A percentile compares a stretch with the other conserved stretches of the same genome.
Conservation (phyloP, 1,284 basidiomycete genomes). For the Cutaneotrichosporon cavernicola region DNA sequence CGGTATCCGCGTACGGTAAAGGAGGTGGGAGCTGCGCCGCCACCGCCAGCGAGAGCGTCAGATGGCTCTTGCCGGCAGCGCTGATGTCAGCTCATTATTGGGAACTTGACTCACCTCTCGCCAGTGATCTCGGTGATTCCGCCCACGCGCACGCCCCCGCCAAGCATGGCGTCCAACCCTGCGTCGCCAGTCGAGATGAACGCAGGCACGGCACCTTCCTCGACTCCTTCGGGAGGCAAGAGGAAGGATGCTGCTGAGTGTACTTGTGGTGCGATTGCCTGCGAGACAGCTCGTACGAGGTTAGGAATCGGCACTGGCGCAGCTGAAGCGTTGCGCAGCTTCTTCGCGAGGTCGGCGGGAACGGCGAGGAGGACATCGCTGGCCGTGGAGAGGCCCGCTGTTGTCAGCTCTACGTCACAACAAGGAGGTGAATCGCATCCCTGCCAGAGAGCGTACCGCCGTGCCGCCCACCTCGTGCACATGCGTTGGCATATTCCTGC, state of each 20-base stretch:
- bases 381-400: slow-evolving; percentile 39
- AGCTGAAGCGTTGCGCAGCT: slow-evolving; percentile 29
- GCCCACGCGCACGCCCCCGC: slow-evolving; percentile 71
- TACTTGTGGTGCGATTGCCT: slow-evolving; percentile 32
- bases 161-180: slow-evolving; percentile 64
- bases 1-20: neutral
- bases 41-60: slow-evolving; percentile 74
- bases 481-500: slow-evolving; percentile 31
- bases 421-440: neutral
- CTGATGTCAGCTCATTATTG: slow-evolving; percentile 53
- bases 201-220: slow-evolving; percentile 3
- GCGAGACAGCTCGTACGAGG: slow-evolving; percentile 29
- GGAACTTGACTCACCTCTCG: slow-evolving; percentile 66
- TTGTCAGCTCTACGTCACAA: slow-evolving; percentile 3
- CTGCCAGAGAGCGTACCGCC: too few relatives aligned
- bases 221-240: slow-evolving; percentile 5
- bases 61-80: slow-evolving; percentile 81
- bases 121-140: slow-evolving; percentile 80
- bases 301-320: slow-evolving; percentile 19
- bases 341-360: slow-evolving; percentile 38
- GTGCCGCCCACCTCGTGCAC: slow-evolving; percentile 34
- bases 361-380: slow-evolving; percentile 48
- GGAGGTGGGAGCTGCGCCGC: slow-evolving; percentile 65
- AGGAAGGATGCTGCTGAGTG: slow-evolving; percentile 26
- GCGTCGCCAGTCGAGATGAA: slow-evolving; percentile 65